Conservation (phyloP, 192 early-diverging fungal species). For the Coemansia sp. region DNA sequence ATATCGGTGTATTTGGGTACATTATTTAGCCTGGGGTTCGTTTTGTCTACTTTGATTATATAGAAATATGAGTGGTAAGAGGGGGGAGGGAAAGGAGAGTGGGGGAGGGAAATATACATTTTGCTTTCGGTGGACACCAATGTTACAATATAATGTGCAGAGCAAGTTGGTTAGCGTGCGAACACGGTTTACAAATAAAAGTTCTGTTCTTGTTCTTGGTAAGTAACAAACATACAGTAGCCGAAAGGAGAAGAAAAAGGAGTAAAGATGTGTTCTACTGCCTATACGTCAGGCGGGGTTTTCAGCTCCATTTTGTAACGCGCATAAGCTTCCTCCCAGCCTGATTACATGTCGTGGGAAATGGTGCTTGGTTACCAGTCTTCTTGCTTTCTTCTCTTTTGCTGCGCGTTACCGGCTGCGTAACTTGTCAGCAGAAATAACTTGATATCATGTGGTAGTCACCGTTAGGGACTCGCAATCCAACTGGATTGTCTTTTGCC, state of each 20-base stretch:
- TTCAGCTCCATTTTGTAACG: too few species aligned
- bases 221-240: slow-evolving; percentile 1
- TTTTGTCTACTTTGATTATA: neutral
- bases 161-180: neutral
- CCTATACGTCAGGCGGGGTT: neutral
- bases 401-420: neutral
- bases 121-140: neutral
- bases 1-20: neutral
- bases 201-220: neutral
- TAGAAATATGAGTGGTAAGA: neutral
- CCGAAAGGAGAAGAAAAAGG: too few species aligned
- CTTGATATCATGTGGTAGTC: too few species aligned
- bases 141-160: neutral
- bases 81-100: neutral
- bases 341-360: too few species aligned
- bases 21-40: neutral
- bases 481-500: too few species aligned
- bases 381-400: neutral
- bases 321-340: too few species aligned
- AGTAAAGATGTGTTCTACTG: neutral
- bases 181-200: neutral
- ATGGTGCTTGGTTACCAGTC: neutral
- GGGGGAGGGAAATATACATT: too few species aligned
- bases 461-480: too few species aligned
- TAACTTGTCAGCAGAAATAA: neutral